phyloP scores from a whole-genome alignment of 164 flowering plant species.

The Sextonia rubra region DNA sequence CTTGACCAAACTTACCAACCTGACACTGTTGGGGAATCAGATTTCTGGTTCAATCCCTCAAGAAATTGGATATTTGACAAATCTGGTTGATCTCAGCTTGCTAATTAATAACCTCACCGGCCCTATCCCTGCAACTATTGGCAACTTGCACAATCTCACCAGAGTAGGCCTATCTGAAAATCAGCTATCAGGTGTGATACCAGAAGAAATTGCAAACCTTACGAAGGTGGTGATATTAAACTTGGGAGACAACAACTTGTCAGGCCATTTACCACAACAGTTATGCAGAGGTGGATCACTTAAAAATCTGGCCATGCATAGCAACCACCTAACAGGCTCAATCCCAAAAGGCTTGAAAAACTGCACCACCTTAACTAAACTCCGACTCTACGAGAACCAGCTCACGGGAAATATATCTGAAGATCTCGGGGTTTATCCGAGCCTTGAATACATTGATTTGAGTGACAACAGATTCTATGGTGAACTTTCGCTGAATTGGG shows the following conservation, averaged over 20 bases:
- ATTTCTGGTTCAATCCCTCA: slow-evolving; percentile 19
- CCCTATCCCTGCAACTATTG: background rate
- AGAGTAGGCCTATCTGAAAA: background rate
- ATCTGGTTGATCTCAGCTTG: slow-evolving; percentile 1
- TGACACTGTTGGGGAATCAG: slow-evolving; percentile 5
- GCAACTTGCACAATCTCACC: background rate
- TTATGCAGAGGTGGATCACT: slow-evolving; percentile 5
- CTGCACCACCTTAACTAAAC: slow-evolving; percentile 19
- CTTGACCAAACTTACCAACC: slow-evolving; percentile 9
- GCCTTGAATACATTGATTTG: background rate
- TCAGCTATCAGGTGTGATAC: slow-evolving; percentile 15
- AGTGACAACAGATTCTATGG: slow-evolving; percentile 6
- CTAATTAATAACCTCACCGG: background rate
- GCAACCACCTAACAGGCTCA: background rate
- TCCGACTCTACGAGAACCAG: slow-evolving; percentile 16
- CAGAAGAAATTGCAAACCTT: slow-evolving; percentile 22
- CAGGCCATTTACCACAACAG: slow-evolving; percentile 4
- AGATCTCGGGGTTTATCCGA: slow-evolving; percentile 16
- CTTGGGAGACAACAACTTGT: background rate
- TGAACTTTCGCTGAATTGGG: background rate
- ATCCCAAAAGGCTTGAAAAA: slow-evolving; percentile 15
- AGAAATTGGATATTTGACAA: slow-evolving; percentile 15
- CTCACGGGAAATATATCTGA: slow-evolving; percentile 18
- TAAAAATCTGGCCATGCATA: background rate
- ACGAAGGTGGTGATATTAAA: background rate